Conservation (phyloP, 129 eudicot species). For the Centella asiatica region DNA sequence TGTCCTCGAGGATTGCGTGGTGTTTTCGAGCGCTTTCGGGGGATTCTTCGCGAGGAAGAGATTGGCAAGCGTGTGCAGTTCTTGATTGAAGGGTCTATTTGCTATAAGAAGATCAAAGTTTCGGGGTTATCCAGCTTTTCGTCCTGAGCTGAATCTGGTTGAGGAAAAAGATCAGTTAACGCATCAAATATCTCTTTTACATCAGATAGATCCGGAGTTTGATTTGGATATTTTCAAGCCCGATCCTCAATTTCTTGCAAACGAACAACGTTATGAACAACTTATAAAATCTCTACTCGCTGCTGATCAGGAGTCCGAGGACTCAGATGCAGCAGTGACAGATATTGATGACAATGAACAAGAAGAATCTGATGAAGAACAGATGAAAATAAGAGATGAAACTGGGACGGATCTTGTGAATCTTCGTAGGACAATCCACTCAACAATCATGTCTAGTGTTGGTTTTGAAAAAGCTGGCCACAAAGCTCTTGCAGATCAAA, state of each 20-base stretch:
- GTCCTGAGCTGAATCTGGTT: conserved; percentile 85
- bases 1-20: background rate
- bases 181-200: conserved; percentile 37
- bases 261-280: background rate
- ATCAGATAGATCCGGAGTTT: background rate
- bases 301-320: conserved; percentile 75
- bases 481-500: conserved; percentile 33
- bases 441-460: conserved; percentile 91
- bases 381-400: conserved; percentile 73
- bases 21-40: background rate
- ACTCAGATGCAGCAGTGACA: conserved; percentile 28
- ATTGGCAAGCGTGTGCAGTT: conserved; percentile 20
- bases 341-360: background rate
- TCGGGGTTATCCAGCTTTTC: conserved; percentile 85
- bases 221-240: background rate
- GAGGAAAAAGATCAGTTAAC: conserved; percentile 63
- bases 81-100: conserved; percentile 80
- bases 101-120: conserved; percentile 83
- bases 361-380: conserved; percentile 78
- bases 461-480: conserved; percentile 1
- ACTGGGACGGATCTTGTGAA: conserved; percentile 79
- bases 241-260: background rate
- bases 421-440: conserved; percentile 71
- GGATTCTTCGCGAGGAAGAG: conserved; percentile 5
- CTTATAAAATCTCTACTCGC: conserved; percentile 45